Base-by-base conservation (phyloP, 1,139 yeast species). In the Kodamaea suecica region DNA sequence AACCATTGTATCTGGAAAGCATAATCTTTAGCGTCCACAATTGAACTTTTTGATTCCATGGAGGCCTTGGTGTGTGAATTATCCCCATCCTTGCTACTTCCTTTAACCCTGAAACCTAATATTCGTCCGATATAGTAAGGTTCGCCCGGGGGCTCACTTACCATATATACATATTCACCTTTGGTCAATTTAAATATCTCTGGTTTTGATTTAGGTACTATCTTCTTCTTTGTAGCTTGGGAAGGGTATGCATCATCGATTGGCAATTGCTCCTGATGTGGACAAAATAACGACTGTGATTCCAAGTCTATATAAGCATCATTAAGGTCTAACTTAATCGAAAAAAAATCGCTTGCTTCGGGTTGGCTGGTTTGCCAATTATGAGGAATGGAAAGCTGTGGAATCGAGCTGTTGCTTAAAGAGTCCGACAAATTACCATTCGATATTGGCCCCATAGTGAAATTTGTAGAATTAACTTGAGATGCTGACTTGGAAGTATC, bases 141-240 rank as follows among this genome's bases (percentile, higher is more conserved):
- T 49, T 90, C 97, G 1, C 95, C 95, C 0, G 96, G 92, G 1
- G 97, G 97, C 55, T 87, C 97, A 44, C 95, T 80, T 17, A 88
- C 72, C 78, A 92, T 80, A 55, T 85, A 90, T 4, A 90, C 83
- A 44, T 73, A 81, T 39, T 90, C 95, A 16, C 76, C 78, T 41
- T 75, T 76, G 5, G 45, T 44, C 14, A 76, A 44, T 27, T 50
- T 53, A 35, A 61, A 60, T 1, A 41, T 26, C 19, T 44, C 44
- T 3, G 38, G 38, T 17, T 43, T 50, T 4, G 37, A 10, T 29
- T 42, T 47, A 6, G 16, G 16, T 11, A 6, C 26, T 43, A 40
- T 35, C 30, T 59, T 53, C 43, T 40, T 35, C 30, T 59, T 53
- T 17, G 17, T 5, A 11, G 27, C 10, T 13, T 14, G n/a, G 14